Conservation (phyloP, 2,329 filamentous ascomycete species). For the Apiospora koreana region DNA sequence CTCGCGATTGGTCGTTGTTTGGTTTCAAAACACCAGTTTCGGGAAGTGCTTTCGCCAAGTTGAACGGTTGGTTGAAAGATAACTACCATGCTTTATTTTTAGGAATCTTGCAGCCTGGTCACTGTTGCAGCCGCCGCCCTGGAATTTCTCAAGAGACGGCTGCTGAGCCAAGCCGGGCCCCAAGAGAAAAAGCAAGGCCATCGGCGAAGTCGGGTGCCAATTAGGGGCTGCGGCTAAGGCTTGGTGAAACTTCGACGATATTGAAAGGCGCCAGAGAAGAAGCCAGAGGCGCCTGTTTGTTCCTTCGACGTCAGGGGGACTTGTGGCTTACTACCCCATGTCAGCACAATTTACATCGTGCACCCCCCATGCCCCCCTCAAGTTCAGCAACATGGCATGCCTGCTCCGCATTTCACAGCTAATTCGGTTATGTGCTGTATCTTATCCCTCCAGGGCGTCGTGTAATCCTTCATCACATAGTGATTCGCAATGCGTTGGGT, state of each 20-base stretch:
- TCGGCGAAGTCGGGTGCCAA: neutral
- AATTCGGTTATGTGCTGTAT: neutral
- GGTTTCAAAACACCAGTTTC: neutral
- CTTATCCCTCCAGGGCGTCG: neutral
- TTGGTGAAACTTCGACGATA: neutral
- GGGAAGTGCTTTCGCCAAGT: neutral
- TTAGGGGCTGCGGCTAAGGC: neutral
- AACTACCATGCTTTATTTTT: neutral
- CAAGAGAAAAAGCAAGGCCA: neutral
- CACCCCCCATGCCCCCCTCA: neutral
- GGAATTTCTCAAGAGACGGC: neutral
- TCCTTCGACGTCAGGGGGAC: neutral
- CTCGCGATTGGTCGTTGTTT: neutral
- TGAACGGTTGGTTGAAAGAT: neutral
- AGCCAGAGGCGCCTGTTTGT: neutral
- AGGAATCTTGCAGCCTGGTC: neutral
- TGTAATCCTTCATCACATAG: neutral
- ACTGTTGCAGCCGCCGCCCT: neutral
- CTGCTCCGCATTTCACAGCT: neutral
- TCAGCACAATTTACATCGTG: neutral
- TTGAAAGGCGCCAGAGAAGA: neutral
- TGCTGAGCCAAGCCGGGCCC: neutral
- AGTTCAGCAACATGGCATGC: neutral
- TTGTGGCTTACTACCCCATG: neutral
- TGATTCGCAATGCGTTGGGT: neutral